Conservation (phyloP, 192 early-diverging fungal genomes). For the Gryganskiella cystojenkinii region DNA sequence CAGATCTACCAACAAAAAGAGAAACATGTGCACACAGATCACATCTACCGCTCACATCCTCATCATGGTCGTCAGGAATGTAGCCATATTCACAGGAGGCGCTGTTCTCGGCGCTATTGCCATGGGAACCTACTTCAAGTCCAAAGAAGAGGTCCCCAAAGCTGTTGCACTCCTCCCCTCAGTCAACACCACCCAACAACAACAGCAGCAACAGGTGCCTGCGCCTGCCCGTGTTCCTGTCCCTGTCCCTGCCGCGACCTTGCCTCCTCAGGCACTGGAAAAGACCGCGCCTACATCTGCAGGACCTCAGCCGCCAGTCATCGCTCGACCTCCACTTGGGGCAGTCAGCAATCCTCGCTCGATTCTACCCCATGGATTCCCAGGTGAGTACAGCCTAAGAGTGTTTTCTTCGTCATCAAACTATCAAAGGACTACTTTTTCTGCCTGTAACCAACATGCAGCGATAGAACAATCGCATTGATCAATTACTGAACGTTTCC, state of each 20-base stretch:
- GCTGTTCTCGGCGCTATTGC: conserved; percentile 49
- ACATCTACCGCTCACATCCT: too few relatives aligned
- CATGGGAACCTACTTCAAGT: conserved; percentile 42
- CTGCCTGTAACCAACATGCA: background rate
- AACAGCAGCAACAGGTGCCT: background rate
- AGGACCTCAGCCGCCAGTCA: conserved; percentile 16
- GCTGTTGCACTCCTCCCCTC: background rate
- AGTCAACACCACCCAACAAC: background rate
- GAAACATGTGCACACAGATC: too few relatives aligned
- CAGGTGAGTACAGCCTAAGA: conserved; percentile 21
- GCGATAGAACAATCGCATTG: background rate
- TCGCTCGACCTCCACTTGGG: conserved; percentile 11
- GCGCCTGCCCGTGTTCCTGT: background rate
- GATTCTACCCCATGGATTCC: conserved; percentile 49
- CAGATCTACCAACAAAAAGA: too few relatives aligned
- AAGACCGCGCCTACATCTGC: background rate
- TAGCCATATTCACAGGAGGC: conserved; percentile 49
- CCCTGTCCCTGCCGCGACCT: conserved; percentile 7
- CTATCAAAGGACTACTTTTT: too few relatives aligned
- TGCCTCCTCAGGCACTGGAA: background rate
- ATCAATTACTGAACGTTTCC: background rate
- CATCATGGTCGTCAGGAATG: conserved; percentile 52
- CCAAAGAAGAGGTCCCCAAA: conserved; percentile 26
- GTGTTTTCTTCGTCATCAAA: too few relatives aligned
- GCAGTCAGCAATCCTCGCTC: conserved; percentile 21